Percentiles rank a stretch among this genome's conserved stretches.
Conservation (phyloP, 2,329 filamentous ascomycete genomes). For the Microthyrium microscopicum region DNA sequence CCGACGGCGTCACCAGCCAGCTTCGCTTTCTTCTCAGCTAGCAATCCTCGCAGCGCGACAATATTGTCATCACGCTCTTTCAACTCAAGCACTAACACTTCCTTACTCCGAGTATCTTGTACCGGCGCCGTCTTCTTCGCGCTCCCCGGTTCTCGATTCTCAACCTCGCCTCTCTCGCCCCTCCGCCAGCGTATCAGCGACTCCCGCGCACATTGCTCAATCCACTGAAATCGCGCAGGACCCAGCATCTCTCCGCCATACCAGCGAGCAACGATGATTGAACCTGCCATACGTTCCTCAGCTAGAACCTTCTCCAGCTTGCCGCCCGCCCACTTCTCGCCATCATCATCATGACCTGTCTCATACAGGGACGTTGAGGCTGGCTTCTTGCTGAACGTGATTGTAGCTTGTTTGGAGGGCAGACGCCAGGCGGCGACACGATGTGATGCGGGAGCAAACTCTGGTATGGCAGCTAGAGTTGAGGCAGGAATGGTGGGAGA, state of each 20-base stretch:
- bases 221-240: conserved; percentile 35
- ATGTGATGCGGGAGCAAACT: conserved; percentile 30
- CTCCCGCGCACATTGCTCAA: conserved; percentile 31
- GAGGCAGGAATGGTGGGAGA: conserved; percentile 23
- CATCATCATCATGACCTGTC: conserved; percentile 34
- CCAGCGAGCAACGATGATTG: conserved; percentile 36
- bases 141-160: conserved; percentile 12
- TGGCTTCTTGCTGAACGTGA: conserved; percentile 17
- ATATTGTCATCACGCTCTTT: conserved; percentile 32
- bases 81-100: conserved; percentile 23
- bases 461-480: conserved; percentile 26
- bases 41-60: conserved; percentile 26
- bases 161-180: conserved; percentile 14
- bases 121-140: conserved; percentile 19
- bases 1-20: conserved; percentile 16
- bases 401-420: conserved; percentile 28
- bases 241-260: conserved; percentile 37
- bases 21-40: conserved; percentile 25
- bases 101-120: conserved; percentile 17
- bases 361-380: conserved; percentile 19
- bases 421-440: conserved; percentile 34
- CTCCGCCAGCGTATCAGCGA: conserved; percentile 27
- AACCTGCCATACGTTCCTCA: conserved; percentile 26
- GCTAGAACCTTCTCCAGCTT: conserved; percentile 30
- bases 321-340: conserved; percentile 34